Evolutionary conservation across 805 yeast genomes (phyloP), one percentile per base, ranked within the genome.

Genomic region (Ogataea chonburiensis): DNA sequence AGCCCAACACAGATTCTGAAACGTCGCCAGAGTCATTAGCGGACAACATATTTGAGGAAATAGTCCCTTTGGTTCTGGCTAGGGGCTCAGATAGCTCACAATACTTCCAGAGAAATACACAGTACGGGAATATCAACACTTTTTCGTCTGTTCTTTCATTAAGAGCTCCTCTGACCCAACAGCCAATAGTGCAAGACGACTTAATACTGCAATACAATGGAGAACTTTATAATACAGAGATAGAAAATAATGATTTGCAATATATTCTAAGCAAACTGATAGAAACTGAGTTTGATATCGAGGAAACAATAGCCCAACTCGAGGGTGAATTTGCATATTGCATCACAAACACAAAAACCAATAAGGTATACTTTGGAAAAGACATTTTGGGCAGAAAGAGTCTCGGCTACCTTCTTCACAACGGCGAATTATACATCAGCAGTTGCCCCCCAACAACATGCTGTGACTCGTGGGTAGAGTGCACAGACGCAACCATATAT

Each of bases 251-350:
- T 55, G 97, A 89, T 58, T 79, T 94, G 0, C 65, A 57, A 3
- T 82, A 58, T 45, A 60, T 86, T 5, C 62, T 66, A 31, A 33
- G 46, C 9, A 49, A 50, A 19, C 53, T 84, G 19, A 31, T 47
- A 6, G 37, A 36, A 34, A 11, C 34, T 17, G 31, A 57, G 2
- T 40, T 43, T 1, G 70, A 76, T 15, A 58, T 81, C 3, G 31
- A 64, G 1, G 43, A 59, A 2, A 61, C 76, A 0, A 53, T 86
- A 2, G 53, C 61, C 6, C 34, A 32, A 2, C 48, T 87, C 13
- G 70, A 74, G 19, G 99, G 99, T 2, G 98, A 91, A 53, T 93
- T 81, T 66, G 93, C 98, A 0, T 78, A 65, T 58, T 58, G 69
- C 47, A 58, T 80, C 12, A 54, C 67, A 18, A 86, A 83, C 51